A percentile compares a stretch with the other conserved stretches of the same genome.
Conservation (phyloP, 192 early-diverging fungal species). For the Phycomyces blakesleeanus region DNA sequence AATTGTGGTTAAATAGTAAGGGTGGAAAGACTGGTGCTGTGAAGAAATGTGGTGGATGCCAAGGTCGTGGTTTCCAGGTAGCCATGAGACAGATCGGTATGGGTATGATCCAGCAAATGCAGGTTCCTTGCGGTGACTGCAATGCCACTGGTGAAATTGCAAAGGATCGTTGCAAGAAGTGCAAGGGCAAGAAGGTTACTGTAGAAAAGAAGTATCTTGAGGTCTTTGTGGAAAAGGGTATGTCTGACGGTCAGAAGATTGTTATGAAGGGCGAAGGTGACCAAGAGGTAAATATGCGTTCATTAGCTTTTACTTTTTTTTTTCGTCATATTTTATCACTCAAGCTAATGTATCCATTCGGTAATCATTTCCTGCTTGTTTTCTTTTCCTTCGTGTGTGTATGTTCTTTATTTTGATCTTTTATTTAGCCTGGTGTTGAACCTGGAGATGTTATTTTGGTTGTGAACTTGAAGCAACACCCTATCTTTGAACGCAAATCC, state of each 20-base stretch:
- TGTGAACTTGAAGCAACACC: conserved; percentile 79
- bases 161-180: conserved; percentile 86
- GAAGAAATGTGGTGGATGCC: conserved; percentile 69
- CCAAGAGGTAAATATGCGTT: conserved; percentile 52
- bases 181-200: conserved; percentile 83
- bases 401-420: not conserved
- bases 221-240: conserved; percentile 92
- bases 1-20: conserved; percentile 48
- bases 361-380: not conserved
- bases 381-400: conserved; percentile 12
- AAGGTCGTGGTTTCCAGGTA: conserved; percentile 77
- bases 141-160: conserved; percentile 83
- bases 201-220: conserved; percentile 89
- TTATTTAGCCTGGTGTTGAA: conserved; percentile 78
- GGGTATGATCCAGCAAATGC: conserved; percentile 89
- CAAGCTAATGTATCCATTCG: not conserved
- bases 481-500: conserved; percentile 73
- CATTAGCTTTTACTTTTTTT: not conserved
- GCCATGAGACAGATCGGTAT: conserved; percentile 82
- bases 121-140: conserved; percentile 76
- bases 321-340: too few relatives aligned
- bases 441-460: conserved; percentile 93
- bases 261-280: conserved; percentile 92
- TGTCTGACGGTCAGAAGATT: conserved; percentile 87
- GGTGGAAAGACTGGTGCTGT: conserved; percentile 78